These are phyloP conservation scores for Plasmodium blacklocki DNA, from an alignment of 169 alveolate species.

Conservation along the genomic window DNA sequence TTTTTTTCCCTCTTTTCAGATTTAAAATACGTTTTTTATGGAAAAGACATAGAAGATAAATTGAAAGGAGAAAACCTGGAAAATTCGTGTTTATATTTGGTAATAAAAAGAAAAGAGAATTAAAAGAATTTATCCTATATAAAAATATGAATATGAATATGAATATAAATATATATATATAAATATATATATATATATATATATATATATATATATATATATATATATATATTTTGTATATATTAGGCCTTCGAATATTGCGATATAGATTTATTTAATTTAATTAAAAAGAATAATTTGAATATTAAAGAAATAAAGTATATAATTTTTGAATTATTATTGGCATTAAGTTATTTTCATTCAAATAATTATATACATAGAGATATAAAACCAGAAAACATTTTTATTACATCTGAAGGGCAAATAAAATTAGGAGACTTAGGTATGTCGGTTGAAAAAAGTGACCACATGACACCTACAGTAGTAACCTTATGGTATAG, in stretches of 20 bases:
- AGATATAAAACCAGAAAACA: constrained; percentile 85
- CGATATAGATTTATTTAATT: constrained; percentile 49
- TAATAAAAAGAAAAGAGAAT: not conserved
- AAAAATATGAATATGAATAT: too few relatives aligned
- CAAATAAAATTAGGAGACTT: constrained; percentile 83
- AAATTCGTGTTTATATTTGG: constrained; percentile 63
- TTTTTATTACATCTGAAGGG: constrained; percentile 80
- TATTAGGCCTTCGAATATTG: constrained; percentile 66
- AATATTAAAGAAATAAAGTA: constrained; percentile 79
- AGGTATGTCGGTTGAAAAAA: constrained; percentile 81
- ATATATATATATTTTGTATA: not conserved
- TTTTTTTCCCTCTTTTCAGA: constrained; percentile 1
- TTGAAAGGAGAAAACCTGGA: constrained; percentile 52
- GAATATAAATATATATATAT: not conserved
- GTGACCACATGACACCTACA: constrained; percentile 78
- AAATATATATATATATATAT: not conserved
- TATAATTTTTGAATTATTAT: constrained; percentile 78
- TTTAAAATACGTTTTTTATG: constrained; percentile 56
- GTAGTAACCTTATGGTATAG: constrained; percentile 90
- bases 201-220: not conserved
- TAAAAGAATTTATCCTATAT: not conserved
- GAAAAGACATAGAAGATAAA: constrained; percentile 67
- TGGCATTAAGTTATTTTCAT: constrained; percentile 79
- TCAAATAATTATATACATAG: constrained; percentile 81
- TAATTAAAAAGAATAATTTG: constrained; percentile 29